Base-by-base conservation (phyloP, 495 filamentous ascomycete species). In the Xylaria intraflava region DNA sequence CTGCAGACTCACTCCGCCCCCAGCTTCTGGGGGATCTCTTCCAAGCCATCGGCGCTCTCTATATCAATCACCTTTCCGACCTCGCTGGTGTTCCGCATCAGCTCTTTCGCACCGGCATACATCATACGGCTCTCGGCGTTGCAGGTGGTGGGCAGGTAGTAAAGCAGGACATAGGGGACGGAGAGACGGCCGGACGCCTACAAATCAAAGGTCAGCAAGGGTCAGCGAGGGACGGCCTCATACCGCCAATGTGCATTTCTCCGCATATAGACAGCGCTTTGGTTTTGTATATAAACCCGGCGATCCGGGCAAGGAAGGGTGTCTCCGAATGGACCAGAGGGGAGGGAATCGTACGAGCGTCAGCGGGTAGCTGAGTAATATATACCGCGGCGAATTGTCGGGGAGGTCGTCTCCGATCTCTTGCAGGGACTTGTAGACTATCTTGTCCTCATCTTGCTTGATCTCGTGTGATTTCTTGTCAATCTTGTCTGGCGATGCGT, bases 101-200 rank as follows among this genome's bases (percentile, higher is more conserved):
- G 70, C 72, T 98, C 92, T 68, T 94, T 95, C 22, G 92, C 92
- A 17, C 89, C 84, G 16, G 93, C 93, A 71, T 98, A 98, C 72
- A 90, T 78, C 93, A 96, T 97, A 46, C 88, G 83, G 64, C 85
- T 69, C 56, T 86, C 85, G 55, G 74, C 78, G 67, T 93, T 95
- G 72, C 88, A 90, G 41, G 91, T 95, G 41, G 81, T 85, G 16
- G 93, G 93, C 43, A 96, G 79, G 69, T 91, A 96, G 73, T 90
- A 95, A 33, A 98, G 72, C 65, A 98, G 81, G 38, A 96, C 90
- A 67, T 97, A 98, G 22, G 92, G 93, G 7, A 72, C 69, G 9
- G 70, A 72, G 24, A 72, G 36, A 8, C 75, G 72, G 30, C 75
- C 75, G 49, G 68, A 71, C n/a, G 73, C 65, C 72, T 77, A 40